Percentiles rank a stretch among this genome's conserved stretches.
Evolutionary conservation across 805 yeast species (phyloP).

Genomic region (Cyberlindnera sargentensis): DNA sequence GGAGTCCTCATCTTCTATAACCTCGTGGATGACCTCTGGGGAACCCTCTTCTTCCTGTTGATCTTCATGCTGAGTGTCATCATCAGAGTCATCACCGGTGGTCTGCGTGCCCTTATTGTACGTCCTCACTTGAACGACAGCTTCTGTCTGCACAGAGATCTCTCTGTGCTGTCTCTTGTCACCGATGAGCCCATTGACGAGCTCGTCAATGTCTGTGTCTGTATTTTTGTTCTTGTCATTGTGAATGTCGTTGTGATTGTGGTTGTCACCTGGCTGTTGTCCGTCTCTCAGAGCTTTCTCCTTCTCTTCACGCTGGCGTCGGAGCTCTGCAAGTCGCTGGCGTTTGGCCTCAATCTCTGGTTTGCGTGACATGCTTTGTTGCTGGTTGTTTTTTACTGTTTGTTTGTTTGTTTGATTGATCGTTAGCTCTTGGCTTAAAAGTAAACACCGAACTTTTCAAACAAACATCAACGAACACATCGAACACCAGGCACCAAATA

Average conservation of each 20-base stretch:
- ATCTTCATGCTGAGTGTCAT: constrained; percentile 1
- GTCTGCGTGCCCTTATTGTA: constrained; percentile 25
- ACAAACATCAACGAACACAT: neutral
- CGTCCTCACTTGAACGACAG: constrained; percentile 1
- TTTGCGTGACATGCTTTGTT: constrained; percentile 23
- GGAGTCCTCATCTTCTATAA: constrained; percentile 1
- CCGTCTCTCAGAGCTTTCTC: constrained; percentile 4
- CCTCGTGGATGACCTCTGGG: constrained; percentile 1
- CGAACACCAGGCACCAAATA: neutral
- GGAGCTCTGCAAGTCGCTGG: constrained; percentile 43
- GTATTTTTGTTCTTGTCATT: too few relatives aligned
- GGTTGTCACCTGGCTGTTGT: neutral
- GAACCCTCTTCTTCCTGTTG: constrained; percentile 2
- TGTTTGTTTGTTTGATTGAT: neutral
- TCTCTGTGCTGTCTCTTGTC: constrained; percentile 3
- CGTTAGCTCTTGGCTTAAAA: neutral
- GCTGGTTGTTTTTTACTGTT: neutral
- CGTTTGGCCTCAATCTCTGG: constrained; percentile 46
- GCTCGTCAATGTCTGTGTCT: constrained; percentile 1
- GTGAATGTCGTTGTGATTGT: neutral
- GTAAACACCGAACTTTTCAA: neutral
- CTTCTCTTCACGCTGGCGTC: constrained; percentile 36
- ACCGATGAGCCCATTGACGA: constrained; percentile 10
- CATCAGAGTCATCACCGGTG: constrained; percentile 1
- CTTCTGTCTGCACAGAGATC: constrained; percentile 10